phyloP scores from a whole-genome alignment of 2,329 filamentous ascomycete species.

The Fusarium sp. region DNA sequence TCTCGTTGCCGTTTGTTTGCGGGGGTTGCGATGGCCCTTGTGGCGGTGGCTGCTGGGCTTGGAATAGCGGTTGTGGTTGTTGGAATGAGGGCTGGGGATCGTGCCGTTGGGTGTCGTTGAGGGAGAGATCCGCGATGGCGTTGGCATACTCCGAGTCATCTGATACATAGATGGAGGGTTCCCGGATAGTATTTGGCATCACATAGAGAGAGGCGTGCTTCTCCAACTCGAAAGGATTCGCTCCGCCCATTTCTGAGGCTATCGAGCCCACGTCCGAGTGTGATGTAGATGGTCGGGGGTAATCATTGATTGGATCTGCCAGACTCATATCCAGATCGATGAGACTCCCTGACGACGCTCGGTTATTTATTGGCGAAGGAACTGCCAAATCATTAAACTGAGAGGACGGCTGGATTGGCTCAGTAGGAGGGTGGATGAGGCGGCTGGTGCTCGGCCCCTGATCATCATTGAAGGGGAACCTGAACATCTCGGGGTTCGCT shows the following conservation, averaged over 20 bases:
- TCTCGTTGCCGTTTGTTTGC: constrained; percentile 32
- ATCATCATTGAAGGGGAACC: constrained; percentile 58
- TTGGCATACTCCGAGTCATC: constrained; percentile 65
- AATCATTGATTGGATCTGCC: constrained; percentile 59
- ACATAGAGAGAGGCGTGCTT: constrained; percentile 68
- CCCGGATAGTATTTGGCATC: constrained; percentile 54
- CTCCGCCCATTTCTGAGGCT: constrained; percentile 63
- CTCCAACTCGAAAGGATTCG: constrained; percentile 71
- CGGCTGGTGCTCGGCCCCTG: constrained; percentile 47
- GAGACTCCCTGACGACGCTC: constrained; percentile 57
- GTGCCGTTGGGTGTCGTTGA: constrained; percentile 35
- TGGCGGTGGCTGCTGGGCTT: constrained; percentile 11
- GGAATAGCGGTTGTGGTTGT: constrained; percentile 31
- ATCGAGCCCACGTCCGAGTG: constrained; percentile 68
- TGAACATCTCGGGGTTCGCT: constrained; percentile 63
- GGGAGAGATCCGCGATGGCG: constrained; percentile 47
- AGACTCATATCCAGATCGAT: constrained; percentile 68
- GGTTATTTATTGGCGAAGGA: constrained; percentile 50
- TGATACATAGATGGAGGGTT: constrained; percentile 70
- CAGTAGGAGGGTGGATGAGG: constrained; percentile 64
- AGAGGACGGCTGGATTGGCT: constrained; percentile 57
- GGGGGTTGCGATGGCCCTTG: constrained; percentile 8
- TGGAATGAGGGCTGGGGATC: constrained; percentile 31
- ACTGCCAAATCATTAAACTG: constrained; percentile 55
- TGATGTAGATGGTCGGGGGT: constrained; percentile 66